Percentiles rank a stretch among this genome's conserved stretches.
These are phyloP conservation scores for Amylostereum areolatum DNA, from an alignment of 1,284 basidiomycete genomes.

Conservation along the genomic window DNA sequence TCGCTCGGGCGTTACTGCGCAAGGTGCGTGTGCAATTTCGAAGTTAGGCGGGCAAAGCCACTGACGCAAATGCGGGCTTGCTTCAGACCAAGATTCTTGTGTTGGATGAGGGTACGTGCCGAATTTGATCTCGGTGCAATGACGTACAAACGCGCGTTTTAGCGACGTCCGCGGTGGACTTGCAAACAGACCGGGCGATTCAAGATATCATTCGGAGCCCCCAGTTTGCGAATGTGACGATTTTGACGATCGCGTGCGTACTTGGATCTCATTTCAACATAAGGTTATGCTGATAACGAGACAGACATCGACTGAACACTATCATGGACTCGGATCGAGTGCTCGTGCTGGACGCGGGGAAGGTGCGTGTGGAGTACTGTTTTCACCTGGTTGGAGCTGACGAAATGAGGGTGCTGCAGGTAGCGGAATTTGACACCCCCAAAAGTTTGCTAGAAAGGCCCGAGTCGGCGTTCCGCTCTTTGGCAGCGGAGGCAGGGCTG, in stretches of 20 bases:
- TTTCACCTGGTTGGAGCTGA: neutral
- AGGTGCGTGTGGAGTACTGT: conserved; percentile 33
- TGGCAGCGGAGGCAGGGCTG: conserved; percentile 54
- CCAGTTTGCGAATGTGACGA: conserved; percentile 67
- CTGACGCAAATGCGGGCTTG: neutral
- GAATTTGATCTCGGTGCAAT: neutral
- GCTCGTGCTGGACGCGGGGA: conserved; percentile 78
- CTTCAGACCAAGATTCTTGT: conserved; percentile 76
- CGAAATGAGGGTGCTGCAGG: conserved; percentile 23
- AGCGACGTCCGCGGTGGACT: conserved; percentile 82
- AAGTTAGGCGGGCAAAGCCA: neutral
- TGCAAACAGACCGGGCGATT: conserved; percentile 85
- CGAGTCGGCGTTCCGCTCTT: conserved; percentile 48
- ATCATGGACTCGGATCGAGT: conserved; percentile 85
- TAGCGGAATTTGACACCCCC: conserved; percentile 73
- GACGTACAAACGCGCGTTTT: neutral
- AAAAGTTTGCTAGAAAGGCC: conserved; percentile 51
- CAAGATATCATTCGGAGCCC: conserved; percentile 77
- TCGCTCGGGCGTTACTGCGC: conserved; percentile 71
- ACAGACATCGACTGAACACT: conserved; percentile 83
- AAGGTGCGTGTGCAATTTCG: conserved; percentile 34
- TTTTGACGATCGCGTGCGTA: conserved; percentile 76
- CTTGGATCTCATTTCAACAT: neutral
- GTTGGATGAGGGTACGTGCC: conserved; percentile 72
- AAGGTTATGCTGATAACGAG: conserved; percentile 2